Base-by-base conservation (phyloP, 768 basidiomycete species). In the Saitozyma sp. region DNA sequence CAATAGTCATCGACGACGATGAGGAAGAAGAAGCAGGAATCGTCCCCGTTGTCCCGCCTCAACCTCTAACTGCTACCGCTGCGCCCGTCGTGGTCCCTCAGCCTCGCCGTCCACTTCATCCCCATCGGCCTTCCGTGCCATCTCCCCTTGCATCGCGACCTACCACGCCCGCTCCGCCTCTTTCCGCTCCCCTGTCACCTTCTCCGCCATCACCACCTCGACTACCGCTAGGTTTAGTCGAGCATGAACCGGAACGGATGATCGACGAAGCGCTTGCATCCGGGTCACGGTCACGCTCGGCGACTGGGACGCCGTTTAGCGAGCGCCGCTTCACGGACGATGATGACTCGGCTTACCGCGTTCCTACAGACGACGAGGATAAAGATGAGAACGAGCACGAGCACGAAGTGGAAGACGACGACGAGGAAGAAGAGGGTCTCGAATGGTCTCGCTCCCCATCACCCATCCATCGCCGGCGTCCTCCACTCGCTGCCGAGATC, bases 381-480 rank as follows among this genome's bases (percentile, higher is more conserved):
- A 83, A 82, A 37, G 82, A 83, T 80, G 82, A 83, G 62, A 83
- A 83, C 17, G 68, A 58, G 8, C 55, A 57, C n/a, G 56, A 65
- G 13, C 64, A 65, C 40, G 60, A 65, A 2, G 66, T 68, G 40
- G 63, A 62, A 11, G 63, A 60, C 13, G 58, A 66, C 10, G 69
- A 68, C 6, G 78, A 75, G 9, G 78, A 78, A 37, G 68, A 69
- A 45, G 62, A 67, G 8, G 65, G 70, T 43, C 72, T 79, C 17
- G 78, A 78, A n/a, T 83, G 82, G 82, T 81, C 80, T 7, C 68
- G 76, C 13, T 80, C 80, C 2, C 81, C 82, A 7, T 78, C 80
- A 38, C 81, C 83, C 8, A 59, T 73, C 2, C 53, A 67, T 39
- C 51, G 53, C 16, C 37, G 59, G 39, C 67, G 54, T 71, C 78